Percentiles rank a stretch among this genome's conserved stretches.
Conservation (phyloP, 1,284 basidiomycete genomes). For the Pulveroboletus sp. region DNA sequence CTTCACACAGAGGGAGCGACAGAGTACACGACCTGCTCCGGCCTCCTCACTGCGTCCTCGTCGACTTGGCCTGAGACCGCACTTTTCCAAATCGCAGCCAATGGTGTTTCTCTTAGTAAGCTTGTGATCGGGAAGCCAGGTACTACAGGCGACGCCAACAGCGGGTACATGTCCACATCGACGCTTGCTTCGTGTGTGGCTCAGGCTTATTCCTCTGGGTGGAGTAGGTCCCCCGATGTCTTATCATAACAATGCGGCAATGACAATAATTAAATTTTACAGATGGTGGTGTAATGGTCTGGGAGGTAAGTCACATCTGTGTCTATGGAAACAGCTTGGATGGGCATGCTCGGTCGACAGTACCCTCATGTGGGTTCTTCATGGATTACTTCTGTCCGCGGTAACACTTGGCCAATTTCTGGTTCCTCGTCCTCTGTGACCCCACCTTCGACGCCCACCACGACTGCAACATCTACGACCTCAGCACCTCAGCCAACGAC, state of each 20-base stretch:
- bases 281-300: conserved; percentile 56
- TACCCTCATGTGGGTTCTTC: conserved; percentile 26
- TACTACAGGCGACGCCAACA: conserved; percentile 50
- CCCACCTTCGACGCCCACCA: too few species aligned
- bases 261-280: background rate
- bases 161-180: conserved; percentile 56
- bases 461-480: too few species aligned
- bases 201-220: conserved; percentile 54
- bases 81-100: conserved; percentile 63
- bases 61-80: conserved; percentile 45
- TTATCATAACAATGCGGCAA: background rate
- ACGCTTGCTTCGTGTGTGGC: conserved; percentile 56
- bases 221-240: conserved; percentile 44
- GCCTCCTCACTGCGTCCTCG: conserved; percentile 46
- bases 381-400: conserved; percentile 33
- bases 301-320: conserved; percentile 30
- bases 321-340: conserved; percentile 28
- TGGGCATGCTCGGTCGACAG: conserved; percentile 28
- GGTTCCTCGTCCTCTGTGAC: too few species aligned
- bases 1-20: conserved; percentile 43
- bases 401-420: conserved; percentile 24
- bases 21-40: conserved; percentile 49
- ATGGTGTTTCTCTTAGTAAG: conserved; percentile 54
- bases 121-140: conserved; percentile 68
- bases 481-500: too few species aligned